Percentiles rank a stretch among this genome's conserved stretches.
phyloP scores from a whole-genome alignment of 148 eudicot species.

The Rhododendron kiyosumense region DNA sequence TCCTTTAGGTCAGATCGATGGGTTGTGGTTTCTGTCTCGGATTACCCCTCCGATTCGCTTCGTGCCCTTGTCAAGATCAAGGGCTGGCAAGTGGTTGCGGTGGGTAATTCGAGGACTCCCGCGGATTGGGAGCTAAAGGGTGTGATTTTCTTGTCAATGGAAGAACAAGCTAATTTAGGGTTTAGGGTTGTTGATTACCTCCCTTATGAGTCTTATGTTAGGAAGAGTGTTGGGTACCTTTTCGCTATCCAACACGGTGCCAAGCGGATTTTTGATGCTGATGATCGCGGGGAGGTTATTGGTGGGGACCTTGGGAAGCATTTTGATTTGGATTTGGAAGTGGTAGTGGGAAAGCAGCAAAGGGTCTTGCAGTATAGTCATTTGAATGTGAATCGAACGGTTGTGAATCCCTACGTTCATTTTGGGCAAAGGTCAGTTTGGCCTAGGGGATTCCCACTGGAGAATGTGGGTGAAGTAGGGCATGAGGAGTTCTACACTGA shows the following conservation, averaged over 20 bases:
- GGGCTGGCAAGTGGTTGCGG: constrained; percentile 35
- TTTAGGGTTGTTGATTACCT: constrained; percentile 27
- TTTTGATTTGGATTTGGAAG: constrained; percentile 30
- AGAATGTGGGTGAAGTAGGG: constrained; percentile 31
- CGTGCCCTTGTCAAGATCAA: constrained; percentile 13
- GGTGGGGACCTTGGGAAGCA: constrained; percentile 25
- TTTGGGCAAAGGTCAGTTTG: constrained; percentile 38
- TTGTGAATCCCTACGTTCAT: constrained; percentile 35
- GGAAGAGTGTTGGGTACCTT: constrained; percentile 36
- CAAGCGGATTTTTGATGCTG: constrained; percentile 29
- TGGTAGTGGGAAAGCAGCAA: constrained; percentile 14
- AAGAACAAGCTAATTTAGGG: constrained; percentile 29
- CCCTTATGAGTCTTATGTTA: constrained; percentile 33
- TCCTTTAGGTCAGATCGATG: constrained; percentile 25
- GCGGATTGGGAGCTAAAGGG: constrained; percentile 34
- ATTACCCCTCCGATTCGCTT: constrained; percentile 26
- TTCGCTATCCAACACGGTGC: constrained; percentile 39
- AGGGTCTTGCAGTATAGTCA: constrained; percentile 21
- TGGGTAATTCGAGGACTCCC: constrained; percentile 28
- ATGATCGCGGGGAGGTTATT: constrained; percentile 27
- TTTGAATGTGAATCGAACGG: constrained; percentile 23
- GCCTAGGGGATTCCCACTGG: constrained; percentile 37
- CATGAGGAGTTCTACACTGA: constrained; percentile 28
- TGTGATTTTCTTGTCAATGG: constrained; percentile 27
- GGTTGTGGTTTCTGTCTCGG: constrained; percentile 26